Base-by-base conservation (phyloP, 129 eudicot species). In the Lactuca sativa region DNA sequence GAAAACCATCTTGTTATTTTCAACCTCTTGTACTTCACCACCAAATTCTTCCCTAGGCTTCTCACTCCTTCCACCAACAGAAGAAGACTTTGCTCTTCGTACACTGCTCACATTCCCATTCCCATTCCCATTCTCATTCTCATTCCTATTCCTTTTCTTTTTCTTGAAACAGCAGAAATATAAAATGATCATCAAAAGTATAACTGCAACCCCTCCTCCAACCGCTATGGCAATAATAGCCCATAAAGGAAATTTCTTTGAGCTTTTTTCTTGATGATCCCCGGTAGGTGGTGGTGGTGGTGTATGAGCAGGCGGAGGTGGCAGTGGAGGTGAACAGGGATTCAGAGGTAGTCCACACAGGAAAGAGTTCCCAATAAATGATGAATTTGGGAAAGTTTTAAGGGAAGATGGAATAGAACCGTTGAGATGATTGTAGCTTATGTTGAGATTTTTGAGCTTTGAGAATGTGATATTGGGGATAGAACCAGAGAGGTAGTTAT, bases 1-100 rank as follows among this genome's bases (percentile, higher is more conserved):
- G 89, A 88, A 88, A 70, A 83, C 89, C 66, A 88, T 66, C 76
- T 88, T 88, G 78, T 81, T 85, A 59, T 83, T 83, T 73, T 83
- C 91, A 51, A 83, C 78, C 30, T 79, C 96, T 74, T 88, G 87
- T 13, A 81, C 85, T 67, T 85, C 96, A 74, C 89, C 80, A 51
- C 89, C 82, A 51, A 88, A 88, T 70, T 81, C 89, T 64, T 81
- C 89, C 55, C 64, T 71, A 2, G 85, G 85, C 53, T 88, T 83
- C 73, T 85, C 89, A 76, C 86, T 69, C 79, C 83, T 81, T 67
- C 83, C 82, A 72, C 85, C 88, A 44, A 37, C 76, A 12, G 91
- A 67, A 15, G 91, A 67, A 64, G 78, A 73, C 71, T 85, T 83
- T 41, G 74, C 81, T 74, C 83, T 83, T 17, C 59, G 74, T 52